Percentiles rank a stretch among this genome's conserved stretches.
Conservation (phyloP, 306 rosid genomes). For the Cucumis hystrix region DNA sequence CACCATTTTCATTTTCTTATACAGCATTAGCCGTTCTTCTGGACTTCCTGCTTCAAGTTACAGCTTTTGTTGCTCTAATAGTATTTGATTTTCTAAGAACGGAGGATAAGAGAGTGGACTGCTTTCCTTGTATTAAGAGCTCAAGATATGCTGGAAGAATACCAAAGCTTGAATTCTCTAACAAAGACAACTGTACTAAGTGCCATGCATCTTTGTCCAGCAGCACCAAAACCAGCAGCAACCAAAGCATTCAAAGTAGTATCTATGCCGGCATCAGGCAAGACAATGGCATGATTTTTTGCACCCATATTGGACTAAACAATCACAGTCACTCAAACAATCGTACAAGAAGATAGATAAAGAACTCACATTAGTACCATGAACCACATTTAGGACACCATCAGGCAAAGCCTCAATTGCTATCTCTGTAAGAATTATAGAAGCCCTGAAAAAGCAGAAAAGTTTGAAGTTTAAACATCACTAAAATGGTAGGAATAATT, state of each 20-base stretch:
- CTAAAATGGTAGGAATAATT: background rate
- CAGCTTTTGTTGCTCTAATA: constrained; percentile 90
- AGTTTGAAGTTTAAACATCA: background rate
- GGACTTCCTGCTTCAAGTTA: constrained; percentile 94
- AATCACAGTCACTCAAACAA: background rate
- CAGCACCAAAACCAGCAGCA: constrained; percentile 98
- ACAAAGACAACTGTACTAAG: constrained; percentile 92
- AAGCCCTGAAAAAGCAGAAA: constrained; percentile 43
- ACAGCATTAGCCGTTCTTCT: constrained; percentile 92
- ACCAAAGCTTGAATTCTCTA: constrained; percentile 67
- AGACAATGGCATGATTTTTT: constrained; percentile 81
- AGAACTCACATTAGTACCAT: constrained; percentile 71
- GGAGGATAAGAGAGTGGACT: constrained; percentile 86
- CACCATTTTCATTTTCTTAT: constrained; percentile 26
- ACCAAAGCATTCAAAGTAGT: constrained; percentile 71
- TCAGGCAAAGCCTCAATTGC: constrained; percentile 92
- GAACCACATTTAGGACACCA: constrained; percentile 89
- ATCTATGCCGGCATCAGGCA: constrained; percentile 84
- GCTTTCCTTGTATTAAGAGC: constrained; percentile 74
- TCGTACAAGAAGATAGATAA: constrained; percentile 5
- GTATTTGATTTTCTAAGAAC: constrained; percentile 70
- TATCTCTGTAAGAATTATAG: constrained; percentile 73
- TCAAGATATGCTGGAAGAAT: constrained; percentile 43
- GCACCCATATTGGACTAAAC: constrained; percentile 93
- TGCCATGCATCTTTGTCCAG: constrained; percentile 99